Percentiles rank a stretch among this genome's conserved stretches.
Evolutionary conservation across 2,329 filamentous ascomycete genomes (phyloP).

Genomic region (Parasarocladium wereldwijsianum): DNA sequence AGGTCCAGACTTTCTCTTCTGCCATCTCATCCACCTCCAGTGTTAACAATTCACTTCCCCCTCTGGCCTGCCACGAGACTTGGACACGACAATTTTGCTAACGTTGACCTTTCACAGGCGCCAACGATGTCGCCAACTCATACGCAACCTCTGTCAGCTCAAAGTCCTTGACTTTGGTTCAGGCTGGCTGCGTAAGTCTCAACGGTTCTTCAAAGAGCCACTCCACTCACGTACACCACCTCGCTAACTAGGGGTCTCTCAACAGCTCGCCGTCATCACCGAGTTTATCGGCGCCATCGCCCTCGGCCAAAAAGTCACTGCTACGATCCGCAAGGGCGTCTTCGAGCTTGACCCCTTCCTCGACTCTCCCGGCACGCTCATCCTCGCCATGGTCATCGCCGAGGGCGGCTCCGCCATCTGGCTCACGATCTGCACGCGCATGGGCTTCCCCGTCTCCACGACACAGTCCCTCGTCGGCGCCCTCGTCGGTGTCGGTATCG

Average conservation of each 20-base stretch:
- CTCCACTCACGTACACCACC: no score
- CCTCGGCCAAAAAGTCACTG: conserved; percentile 30
- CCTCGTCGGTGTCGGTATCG: conserved; percentile 30
- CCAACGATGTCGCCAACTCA: conserved; percentile 45
- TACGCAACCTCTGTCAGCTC: conserved; percentile 49
- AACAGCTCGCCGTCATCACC: conserved; percentile 27
- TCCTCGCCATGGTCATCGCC: conserved; percentile 26
- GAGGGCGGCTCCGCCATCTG: conserved; percentile 22
- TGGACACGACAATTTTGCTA: no score
- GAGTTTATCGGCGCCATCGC: conserved; percentile 33
- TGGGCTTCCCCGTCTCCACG: conserved; percentile 23
- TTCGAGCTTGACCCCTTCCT: conserved; percentile 24
- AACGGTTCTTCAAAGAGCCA: no score
- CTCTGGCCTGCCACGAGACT: no score
- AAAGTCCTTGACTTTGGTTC: conserved; percentile 34
- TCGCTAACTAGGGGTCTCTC: no score
- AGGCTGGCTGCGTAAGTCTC: conserved; percentile 30
- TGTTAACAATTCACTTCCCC: no score
- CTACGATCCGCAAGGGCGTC: conserved; percentile 31
- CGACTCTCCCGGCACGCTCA: conserved; percentile 22
- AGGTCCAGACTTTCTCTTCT: no score
- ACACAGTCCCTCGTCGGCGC: conserved; percentile 30
- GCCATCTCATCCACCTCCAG: no score
- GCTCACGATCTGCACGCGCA: conserved; percentile 24
- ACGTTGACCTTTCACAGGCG: no score